Base-by-base conservation (phyloP, 371 early-diverging fungal genomes). In the Polyrhizophydium stewartii region DNA sequence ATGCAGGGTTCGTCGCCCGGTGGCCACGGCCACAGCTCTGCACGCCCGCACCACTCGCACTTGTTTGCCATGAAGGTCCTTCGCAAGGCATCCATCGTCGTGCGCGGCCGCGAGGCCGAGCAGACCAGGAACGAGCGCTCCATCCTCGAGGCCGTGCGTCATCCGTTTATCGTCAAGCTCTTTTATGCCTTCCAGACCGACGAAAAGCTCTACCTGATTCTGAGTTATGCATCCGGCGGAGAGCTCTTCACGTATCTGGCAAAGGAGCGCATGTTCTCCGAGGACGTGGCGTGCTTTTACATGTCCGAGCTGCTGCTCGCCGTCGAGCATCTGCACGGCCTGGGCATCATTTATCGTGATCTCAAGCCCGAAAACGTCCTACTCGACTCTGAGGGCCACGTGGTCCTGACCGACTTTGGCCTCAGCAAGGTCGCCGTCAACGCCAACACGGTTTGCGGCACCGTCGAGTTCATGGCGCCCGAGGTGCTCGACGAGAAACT, bases 161-260 rank as follows among this genome's bases (percentile, higher is more conserved):
- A 93, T 62, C 94, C 96, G 0, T 99, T 98, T 68, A 92, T 99
- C 66, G 98, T 98, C 51, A 90, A 91, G 71, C 84, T 99, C 53
- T 88, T 87, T 72, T 95, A 92, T 69, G 95, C 97, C 13, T 96
- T 98, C 72, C 94, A 96, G 73, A 91, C 94, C 22, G 59, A 76
- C 2, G 68, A 61, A 28, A 71, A 77, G 61, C 65, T 86, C 21
- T 83, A 71, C 65, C 63, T 87, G 57, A 77, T 85, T 58, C 67
- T 87, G 64, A 92, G 94, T 72, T 99, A 94, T 72, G 94, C 97
- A 17, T 86, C 82, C 24, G 87, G 89, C 13, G 89, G 87, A 38
- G 86, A 85, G 67, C 76, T 89, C 5, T 74, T 78, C 47, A 68
- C 69, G 2, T 73, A 72, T 43, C 61, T 79, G 27, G 67, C 69